Conservation (phyloP, 768 basidiomycete genomes). For the Rhizopogon vinicolor region DNA sequence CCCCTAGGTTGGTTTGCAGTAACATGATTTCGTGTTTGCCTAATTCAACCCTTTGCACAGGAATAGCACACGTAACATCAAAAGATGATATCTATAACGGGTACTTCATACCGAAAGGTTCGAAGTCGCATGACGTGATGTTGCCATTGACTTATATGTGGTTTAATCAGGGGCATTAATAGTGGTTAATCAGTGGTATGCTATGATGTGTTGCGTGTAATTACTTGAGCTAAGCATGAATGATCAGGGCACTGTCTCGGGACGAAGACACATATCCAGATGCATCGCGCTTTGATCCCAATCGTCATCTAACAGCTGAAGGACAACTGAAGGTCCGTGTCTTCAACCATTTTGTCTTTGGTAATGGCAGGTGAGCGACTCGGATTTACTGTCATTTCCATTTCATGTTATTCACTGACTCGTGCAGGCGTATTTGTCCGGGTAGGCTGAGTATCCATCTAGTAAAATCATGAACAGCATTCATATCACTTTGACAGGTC, state of each 20-base stretch:
- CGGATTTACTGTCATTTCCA: background rate
- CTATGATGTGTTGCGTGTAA: background rate
- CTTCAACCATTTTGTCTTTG: background rate
- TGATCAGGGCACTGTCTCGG: background rate
- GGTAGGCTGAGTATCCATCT: background rate
- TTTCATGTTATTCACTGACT: background rate
- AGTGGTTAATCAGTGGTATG: slow-evolving; percentile 18
- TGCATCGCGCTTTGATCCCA: slow-evolving; percentile 3
- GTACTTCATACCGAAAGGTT: slow-evolving; percentile 48
- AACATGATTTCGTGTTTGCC: background rate
- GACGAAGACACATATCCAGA: background rate
- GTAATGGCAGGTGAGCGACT: background rate
- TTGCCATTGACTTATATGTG: too few relatives aligned
- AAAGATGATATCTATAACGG: slow-evolving; percentile 34
- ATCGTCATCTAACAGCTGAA: background rate
- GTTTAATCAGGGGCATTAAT: slow-evolving; percentile 13
- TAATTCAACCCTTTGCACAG: slow-evolving; percentile 1
- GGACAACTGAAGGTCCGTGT: background rate
- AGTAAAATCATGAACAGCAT: background rate
- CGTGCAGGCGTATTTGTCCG: background rate
- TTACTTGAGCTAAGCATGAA: background rate
- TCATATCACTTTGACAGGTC: background rate
- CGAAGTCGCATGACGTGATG: background rate
- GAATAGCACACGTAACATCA: slow-evolving; percentile 21
- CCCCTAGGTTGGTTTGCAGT: slow-evolving; percentile 3